These are phyloP conservation scores for Aspergillus aculeatinus DNA, from an alignment of 2,329 filamentous ascomycete species.

Conservation along the genomic window DNA sequence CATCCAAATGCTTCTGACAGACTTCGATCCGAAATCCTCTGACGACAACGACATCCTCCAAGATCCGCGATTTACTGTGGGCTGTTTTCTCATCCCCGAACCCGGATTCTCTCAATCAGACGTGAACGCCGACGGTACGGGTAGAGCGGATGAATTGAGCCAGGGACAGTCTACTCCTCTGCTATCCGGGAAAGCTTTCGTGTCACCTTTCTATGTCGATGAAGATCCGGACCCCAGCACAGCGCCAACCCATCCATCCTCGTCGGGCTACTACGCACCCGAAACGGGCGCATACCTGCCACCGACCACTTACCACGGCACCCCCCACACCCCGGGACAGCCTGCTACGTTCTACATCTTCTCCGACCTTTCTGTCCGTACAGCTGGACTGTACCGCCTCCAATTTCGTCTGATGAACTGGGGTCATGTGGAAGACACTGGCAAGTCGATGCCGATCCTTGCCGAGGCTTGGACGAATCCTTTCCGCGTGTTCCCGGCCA, in stretches of 20 bases:
- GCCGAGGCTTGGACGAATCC: slow-evolving; percentile 42
- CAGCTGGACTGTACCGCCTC: slow-evolving; percentile 45
- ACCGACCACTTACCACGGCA: slow-evolving; percentile 1
- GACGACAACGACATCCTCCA: slow-evolving; percentile 41
- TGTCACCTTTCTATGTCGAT: slow-evolving; percentile 44
- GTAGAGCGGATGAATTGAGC: slow-evolving; percentile 1
- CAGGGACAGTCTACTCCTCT: slow-evolving; percentile 29
- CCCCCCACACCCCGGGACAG: slow-evolving; percentile 19
- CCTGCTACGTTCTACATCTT: slow-evolving; percentile 51
- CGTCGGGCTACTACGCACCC: slow-evolving; percentile 15
- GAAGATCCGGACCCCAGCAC: slow-evolving; percentile 45
- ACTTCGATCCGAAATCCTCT: slow-evolving; percentile 42
- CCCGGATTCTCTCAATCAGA: slow-evolving; percentile 12
- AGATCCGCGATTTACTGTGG: slow-evolving; percentile 43
- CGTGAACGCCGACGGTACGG: slow-evolving; percentile 13
- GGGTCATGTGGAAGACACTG: slow-evolving; percentile 36
- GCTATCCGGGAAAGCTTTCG: slow-evolving; percentile 41
- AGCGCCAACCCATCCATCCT: slow-evolving; percentile 40
- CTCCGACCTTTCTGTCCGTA: slow-evolving; percentile 48
- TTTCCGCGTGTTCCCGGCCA: slow-evolving; percentile 44
- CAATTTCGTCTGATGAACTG: slow-evolving; percentile 49
- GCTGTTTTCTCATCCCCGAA: slow-evolving; percentile 44
- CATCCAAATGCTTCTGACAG: slow-evolving; percentile 46
- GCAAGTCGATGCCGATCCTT: slow-evolving; percentile 38
- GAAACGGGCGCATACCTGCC: slow-evolving; percentile 10